Conservation (phyloP, 768 basidiomycete genomes). For the Russula vinacea region DNA sequence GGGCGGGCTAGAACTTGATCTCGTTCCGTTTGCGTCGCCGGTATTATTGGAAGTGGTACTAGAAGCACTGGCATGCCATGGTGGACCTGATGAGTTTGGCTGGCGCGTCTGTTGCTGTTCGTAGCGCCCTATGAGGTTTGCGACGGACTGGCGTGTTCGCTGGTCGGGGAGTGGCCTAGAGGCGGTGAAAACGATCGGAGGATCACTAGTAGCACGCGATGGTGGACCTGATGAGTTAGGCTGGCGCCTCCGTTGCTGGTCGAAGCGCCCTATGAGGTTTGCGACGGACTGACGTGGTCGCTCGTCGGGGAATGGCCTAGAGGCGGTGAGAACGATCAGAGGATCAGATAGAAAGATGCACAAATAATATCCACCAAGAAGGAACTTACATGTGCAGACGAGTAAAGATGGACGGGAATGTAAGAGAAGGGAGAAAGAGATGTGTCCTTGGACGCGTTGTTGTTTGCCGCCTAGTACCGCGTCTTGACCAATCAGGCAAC, state of each 20-base stretch:
- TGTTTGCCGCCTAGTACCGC: background rate
- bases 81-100: conserved; percentile 35
- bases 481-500: conserved; percentile 6
- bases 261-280: conserved; percentile 87
- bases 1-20: conserved; percentile 5
- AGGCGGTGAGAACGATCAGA: background rate
- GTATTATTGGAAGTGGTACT: conserved; percentile 62
- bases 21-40: conserved; percentile 37
- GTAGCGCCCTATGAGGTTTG: conserved; percentile 86
- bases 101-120: conserved; percentile 72
- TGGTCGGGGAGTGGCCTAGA: conserved; percentile 79
- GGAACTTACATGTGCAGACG: conserved; percentile 18
- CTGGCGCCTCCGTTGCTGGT: conserved; percentile 67
- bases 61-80: conserved; percentile 58
- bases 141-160: conserved; percentile 80
- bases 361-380: background rate
- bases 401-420: background rate
- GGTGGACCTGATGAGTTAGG: conserved; percentile 34
- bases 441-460: background rate
- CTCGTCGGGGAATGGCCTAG: conserved; percentile 80
- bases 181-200: background rate
- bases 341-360: conserved; percentile 1
- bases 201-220: conserved; percentile 59
- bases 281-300: conserved; percentile 83
- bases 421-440: background rate